phyloP scores from a whole-genome alignment of 257 asterid species.

The Nicotiana paniculata region DNA sequence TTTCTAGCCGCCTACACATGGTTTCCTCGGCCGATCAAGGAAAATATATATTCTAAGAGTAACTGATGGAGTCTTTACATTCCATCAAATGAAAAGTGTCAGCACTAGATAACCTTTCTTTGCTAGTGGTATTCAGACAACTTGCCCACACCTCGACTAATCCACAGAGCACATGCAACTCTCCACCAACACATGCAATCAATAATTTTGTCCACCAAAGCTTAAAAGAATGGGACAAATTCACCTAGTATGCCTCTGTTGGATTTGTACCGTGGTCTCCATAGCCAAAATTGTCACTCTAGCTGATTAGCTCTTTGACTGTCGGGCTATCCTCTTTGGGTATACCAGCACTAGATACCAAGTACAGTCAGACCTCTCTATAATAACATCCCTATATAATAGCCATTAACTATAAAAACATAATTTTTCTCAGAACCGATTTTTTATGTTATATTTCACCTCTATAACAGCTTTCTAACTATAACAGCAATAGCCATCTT shows the following conservation, averaged over 20 bases:
- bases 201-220: neutral
- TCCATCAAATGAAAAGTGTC: neutral
- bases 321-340: neutral
- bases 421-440: no score
- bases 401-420: no score
- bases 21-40: neutral
- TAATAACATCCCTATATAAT: no score
- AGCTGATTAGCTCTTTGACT: neutral
- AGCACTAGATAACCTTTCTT: neutral
- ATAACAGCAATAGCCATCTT: no score
- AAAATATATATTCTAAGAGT: neutral
- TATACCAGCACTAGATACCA: neutral
- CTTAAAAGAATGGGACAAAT: neutral
- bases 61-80: neutral
- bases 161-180: neutral
- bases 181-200: neutral
- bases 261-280: neutral
- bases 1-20: neutral
- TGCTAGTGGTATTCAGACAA: neutral
- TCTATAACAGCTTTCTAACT: no score
- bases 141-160: neutral
- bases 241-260: neutral
- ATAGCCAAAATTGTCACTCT: neutral
- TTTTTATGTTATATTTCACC: no score
- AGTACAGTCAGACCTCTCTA: neutral